Evolutionary conservation across 2,329 filamentous ascomycete genomes (phyloP), one percentile per base, ranked within the genome.

Genomic region (Fusarium praegraminearum): DNA sequence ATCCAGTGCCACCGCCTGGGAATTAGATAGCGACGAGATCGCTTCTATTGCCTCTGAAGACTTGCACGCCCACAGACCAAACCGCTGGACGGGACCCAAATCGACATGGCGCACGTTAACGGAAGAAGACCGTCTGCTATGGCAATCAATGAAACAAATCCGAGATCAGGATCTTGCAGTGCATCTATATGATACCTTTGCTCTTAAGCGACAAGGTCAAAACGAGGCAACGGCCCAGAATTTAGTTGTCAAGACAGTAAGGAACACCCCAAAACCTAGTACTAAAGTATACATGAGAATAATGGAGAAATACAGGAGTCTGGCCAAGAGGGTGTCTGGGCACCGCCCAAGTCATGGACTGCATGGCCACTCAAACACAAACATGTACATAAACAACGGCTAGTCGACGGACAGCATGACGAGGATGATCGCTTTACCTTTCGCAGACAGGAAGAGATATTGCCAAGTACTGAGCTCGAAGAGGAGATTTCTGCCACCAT

Each of bases 141-240:
- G 86, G 61, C 81, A 84, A 7, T 89, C 90, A 10, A 82, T 97
- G 57, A 86, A 90, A 61, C 84, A 87, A 46, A 77, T 89, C 18
- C 84, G 87, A 36, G 87, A 90, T 40, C 83, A 86, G 55, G 90
- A 98, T 76, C 81, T 98, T 13, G 84, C 88, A 1, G 80, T 90
- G 45, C 94, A 97, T 80, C 82, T 98, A 7, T 97, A 93, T 80
- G 93, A 96, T 78, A 85, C 91, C 0, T 91, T 91, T 80, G 86
- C 86, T 36, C 81, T 97, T 57, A 93, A 91, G 77, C 72, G 73
- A 57, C 72, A 71, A 36, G 75, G 67, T 9, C 71, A 64, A 36
- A 69, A 77, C 43, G 56, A 69, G 28, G 76, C 57, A 55, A 75
- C 73, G 45, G 76, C 75, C 3, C 57, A 70, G 22, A 73, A 75